Percentiles rank a stretch among this genome's conserved stretches.
phyloP scores from a whole-genome alignment of 2,329 filamentous ascomycete genomes.

The Fusarium pininemorale region DNA sequence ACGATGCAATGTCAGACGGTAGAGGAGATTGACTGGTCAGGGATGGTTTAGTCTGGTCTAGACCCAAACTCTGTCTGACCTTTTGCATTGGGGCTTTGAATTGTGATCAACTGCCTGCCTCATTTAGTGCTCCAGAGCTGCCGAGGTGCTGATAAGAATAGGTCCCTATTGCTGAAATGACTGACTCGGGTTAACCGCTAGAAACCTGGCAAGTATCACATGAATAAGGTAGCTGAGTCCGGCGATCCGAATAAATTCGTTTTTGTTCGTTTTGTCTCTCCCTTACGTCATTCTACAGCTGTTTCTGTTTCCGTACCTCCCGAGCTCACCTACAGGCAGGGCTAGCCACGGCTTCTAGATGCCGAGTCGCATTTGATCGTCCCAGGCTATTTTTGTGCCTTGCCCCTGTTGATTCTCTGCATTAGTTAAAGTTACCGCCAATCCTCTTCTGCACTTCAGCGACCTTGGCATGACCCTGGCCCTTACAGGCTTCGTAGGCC shows the following conservation, averaged over 20 bases:
- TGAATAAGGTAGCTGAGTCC: background rate
- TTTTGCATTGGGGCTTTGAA: background rate
- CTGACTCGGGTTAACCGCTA: background rate
- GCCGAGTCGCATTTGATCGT: background rate
- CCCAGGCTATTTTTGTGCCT: background rate
- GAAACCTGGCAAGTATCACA: background rate
- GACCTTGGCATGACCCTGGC: constrained; percentile 23
- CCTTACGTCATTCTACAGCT: background rate
- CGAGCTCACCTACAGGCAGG: background rate
- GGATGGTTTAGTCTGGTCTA: background rate
- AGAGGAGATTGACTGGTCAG: background rate
- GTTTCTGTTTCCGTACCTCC: background rate
- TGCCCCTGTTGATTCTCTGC: background rate
- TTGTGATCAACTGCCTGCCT: background rate
- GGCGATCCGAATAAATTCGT: background rate
- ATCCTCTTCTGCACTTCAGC: constrained; percentile 19
- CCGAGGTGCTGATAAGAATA: background rate
- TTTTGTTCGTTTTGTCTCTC: background rate
- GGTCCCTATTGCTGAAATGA: background rate
- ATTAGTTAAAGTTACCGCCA: background rate
- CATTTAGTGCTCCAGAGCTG: background rate
- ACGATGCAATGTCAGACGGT: background rate
- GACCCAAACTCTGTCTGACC: constrained; percentile 4
- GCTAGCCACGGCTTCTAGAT: background rate
- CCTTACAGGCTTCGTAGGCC: constrained; percentile 48